These are phyloP conservation scores for Mycotypha africana DNA, from an alignment of 371 early-diverging fungal genomes.

Conservation along the genomic window DNA sequence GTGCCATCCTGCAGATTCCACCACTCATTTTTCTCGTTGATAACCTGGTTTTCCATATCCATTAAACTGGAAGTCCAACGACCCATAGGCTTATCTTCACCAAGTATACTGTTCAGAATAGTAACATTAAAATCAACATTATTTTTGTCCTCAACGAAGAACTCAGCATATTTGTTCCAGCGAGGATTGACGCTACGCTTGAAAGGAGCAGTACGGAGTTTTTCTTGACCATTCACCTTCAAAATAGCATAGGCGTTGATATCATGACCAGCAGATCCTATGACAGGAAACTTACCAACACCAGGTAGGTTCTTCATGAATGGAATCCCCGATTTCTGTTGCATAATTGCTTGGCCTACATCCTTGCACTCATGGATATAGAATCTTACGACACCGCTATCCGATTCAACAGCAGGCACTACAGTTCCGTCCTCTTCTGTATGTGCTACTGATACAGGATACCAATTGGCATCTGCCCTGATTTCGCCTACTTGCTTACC, in stretches of 20 bases:
- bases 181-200: conserved; percentile 37
- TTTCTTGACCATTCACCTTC: conserved; percentile 24
- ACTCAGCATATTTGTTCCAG: conserved; percentile 31
- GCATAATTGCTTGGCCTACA: conserved; percentile 15
- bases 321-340: conserved; percentile 17
- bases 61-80: conserved; percentile 15
- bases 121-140: conserved; percentile 12
- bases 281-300: too few species aligned
- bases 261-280: not conserved
- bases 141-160: conserved; percentile 21
- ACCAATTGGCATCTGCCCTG: conserved; percentile 23
- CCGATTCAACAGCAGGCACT: conserved; percentile 18
- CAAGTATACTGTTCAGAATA: conserved; percentile 18
- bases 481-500: conserved; percentile 32
- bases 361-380: conserved; percentile 36
- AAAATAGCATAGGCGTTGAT: conserved; percentile 34
- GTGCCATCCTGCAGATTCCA: conserved; percentile 25
- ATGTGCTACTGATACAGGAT: conserved; percentile 22
- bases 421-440: conserved; percentile 26
- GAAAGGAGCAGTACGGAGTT: conserved; percentile 18
- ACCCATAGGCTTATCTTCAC: conserved; percentile 17
- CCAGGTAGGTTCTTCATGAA: conserved; percentile 17
- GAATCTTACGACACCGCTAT: conserved; percentile 35
- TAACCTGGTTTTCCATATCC: conserved; percentile 18
- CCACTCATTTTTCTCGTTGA: conserved; percentile 41